Conservation (phyloP, 495 filamentous ascomycete genomes). For the Penicillium cinerascens region DNA sequence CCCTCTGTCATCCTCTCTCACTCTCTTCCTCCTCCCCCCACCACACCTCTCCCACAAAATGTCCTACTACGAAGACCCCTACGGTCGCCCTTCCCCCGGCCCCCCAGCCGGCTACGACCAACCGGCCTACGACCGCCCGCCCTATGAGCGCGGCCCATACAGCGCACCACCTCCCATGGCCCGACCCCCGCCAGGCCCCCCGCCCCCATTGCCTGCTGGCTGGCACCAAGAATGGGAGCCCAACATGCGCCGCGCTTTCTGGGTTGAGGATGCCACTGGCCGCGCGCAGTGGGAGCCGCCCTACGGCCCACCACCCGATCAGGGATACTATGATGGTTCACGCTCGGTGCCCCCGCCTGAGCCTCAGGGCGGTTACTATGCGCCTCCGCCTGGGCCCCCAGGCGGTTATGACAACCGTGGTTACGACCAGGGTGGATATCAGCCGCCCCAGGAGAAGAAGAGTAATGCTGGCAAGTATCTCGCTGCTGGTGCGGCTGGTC, state of each 20-base stretch:
- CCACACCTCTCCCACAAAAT: constrained; percentile 3
- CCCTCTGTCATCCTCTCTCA: constrained; percentile 3
- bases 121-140: neutral
- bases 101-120: neutral
- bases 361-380: constrained; percentile 24
- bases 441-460: constrained; percentile 42
- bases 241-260: constrained; percentile 56
- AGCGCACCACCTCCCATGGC: constrained; percentile 20
- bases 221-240: constrained; percentile 61
- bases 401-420: constrained; percentile 11
- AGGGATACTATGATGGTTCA: constrained; percentile 16
- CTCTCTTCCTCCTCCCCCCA: constrained; percentile 1
- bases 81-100: constrained; percentile 9
- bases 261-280: constrained; percentile 55
- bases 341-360: constrained; percentile 23
- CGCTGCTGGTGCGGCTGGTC: constrained; percentile 49
- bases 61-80: constrained; percentile 30
- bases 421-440: constrained; percentile 14
- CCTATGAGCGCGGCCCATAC: constrained; percentile 18
- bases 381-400: constrained; percentile 20
- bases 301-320: constrained; percentile 5
- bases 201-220: constrained; percentile 53
- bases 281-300: constrained; percentile 60
- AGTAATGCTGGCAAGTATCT: constrained; percentile 39
- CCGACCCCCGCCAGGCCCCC: constrained; percentile 34